Percentiles rank a stretch among this genome's conserved stretches.
These are phyloP conservation scores for Physocladia obscura DNA, from an alignment of 192 early-diverging fungal species.

Conservation along the genomic window DNA sequence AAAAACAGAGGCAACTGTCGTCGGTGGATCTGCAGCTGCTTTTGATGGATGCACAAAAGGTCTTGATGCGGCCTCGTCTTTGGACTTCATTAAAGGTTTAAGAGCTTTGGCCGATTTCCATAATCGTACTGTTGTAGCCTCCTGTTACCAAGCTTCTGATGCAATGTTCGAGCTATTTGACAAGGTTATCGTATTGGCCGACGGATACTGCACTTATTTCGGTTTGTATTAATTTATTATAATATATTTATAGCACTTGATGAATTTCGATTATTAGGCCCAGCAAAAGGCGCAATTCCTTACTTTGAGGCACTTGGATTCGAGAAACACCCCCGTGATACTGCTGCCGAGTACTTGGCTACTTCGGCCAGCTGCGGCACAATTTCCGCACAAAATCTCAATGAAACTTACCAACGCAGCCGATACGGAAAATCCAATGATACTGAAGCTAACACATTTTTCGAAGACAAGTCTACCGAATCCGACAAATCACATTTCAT, in stretches of 20 bases:
- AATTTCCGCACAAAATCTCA: slow-evolving; percentile 9
- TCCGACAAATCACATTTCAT: background rate
- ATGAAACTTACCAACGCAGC: background rate
- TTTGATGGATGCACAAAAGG: slow-evolving; percentile 70
- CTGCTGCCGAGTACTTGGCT: slow-evolving; percentile 15
- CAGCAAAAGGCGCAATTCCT: slow-evolving; percentile 1
- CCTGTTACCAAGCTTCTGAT: slow-evolving; percentile 66
- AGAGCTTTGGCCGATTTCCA: slow-evolving; percentile 71
- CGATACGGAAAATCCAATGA: background rate
- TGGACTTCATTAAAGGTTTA: slow-evolving; percentile 76
- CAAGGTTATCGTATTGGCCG: slow-evolving; percentile 44
- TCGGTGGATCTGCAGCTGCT: slow-evolving; percentile 27
- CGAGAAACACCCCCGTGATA: slow-evolving; percentile 18
- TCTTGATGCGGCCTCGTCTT: slow-evolving; percentile 75
- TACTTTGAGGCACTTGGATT: slow-evolving; percentile 24
- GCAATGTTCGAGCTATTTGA: slow-evolving; percentile 68
- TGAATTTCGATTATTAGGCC: too few species aligned
- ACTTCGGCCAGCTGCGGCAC: background rate
- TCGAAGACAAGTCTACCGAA: background rate
- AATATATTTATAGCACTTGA: too few species aligned
- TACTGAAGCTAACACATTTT: background rate
- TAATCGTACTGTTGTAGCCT: slow-evolving; percentile 36
- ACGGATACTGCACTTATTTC: slow-evolving; percentile 42
- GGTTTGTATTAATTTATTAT: too few species aligned
- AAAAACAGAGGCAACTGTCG: slow-evolving; percentile 43